A percentile compares a stretch with the other conserved stretches of the same genome.
phyloP scores from a whole-genome alignment of 2,329 filamentous ascomycete genomes.

The Chaetoscypha palmicola region DNA sequence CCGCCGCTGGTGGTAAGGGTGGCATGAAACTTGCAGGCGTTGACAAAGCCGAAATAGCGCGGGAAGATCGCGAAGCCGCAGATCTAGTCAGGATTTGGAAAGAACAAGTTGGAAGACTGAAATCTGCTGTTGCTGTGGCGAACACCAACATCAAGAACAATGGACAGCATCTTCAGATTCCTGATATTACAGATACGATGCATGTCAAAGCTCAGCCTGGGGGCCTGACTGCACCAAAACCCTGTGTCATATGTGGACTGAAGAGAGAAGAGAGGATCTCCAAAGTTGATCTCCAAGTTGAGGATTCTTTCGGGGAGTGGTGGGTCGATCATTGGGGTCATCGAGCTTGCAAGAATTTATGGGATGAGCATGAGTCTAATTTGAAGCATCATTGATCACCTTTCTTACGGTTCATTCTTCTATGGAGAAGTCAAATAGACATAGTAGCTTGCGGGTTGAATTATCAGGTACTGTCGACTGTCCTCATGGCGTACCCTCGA shows the following conservation, averaged over 20 bases:
- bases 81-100: constrained; percentile 73
- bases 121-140: constrained; percentile 62
- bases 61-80: constrained; percentile 77
- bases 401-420: too few relatives aligned
- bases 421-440: too few relatives aligned
- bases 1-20: constrained; percentile 65
- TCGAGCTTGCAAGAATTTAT: constrained; percentile 74
- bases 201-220: constrained; percentile 61
- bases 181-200: constrained; percentile 65
- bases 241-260: constrained; percentile 80
- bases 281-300: constrained; percentile 63
- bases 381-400: constrained; percentile 64
- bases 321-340: constrained; percentile 90
- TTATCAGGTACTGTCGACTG: too few relatives aligned
- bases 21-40: constrained; percentile 89
- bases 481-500: too few relatives aligned
- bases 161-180: constrained; percentile 41
- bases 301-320: constrained; percentile 95
- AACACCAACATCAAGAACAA: constrained; percentile 38
- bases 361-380: constrained; percentile 66
- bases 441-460: too few relatives aligned
- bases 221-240: constrained; percentile 65
- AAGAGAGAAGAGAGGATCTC: constrained; percentile 77
- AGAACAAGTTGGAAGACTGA: constrained; percentile 65
- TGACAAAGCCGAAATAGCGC: constrained; percentile 72